Conservation (phyloP, 768 basidiomycete species). For the Calvatia gigantea region DNA sequence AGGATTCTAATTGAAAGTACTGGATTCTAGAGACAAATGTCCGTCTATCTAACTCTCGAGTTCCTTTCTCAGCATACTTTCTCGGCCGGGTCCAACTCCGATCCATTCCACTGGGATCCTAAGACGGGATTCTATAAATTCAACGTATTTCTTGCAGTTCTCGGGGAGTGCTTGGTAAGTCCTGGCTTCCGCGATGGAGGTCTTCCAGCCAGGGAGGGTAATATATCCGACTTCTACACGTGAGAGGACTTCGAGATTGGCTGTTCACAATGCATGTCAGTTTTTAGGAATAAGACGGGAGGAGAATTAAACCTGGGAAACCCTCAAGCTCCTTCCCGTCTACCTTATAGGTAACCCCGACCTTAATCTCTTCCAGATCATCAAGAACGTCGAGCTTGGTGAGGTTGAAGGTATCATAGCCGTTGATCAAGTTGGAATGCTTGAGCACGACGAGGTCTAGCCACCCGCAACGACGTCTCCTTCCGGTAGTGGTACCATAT, state of each 20-base stretch:
- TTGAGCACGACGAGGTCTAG: slow-evolving; percentile 94
- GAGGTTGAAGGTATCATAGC: slow-evolving; percentile 89
- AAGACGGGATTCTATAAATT: slow-evolving; percentile 78
- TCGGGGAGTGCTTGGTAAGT: slow-evolving; percentile 76
- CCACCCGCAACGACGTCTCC: slow-evolving; percentile 94
- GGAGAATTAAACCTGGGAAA: slow-evolving; percentile 71
- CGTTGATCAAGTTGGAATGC: slow-evolving; percentile 92
- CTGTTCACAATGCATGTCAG: slow-evolving; percentile 36
- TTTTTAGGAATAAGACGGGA: neutral
- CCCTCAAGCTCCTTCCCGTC: slow-evolving; percentile 76
- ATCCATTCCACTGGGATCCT: slow-evolving; percentile 85
- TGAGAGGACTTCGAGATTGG: slow-evolving; percentile 80
- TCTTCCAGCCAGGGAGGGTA: slow-evolving; percentile 90
- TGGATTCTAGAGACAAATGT: no score
- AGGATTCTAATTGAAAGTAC: no score
- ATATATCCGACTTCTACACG: slow-evolving; percentile 83
- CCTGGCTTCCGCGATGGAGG: slow-evolving; percentile 60
- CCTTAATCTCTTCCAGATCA: slow-evolving; percentile 78
- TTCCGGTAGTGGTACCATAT: slow-evolving; percentile 90
- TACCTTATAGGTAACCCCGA: slow-evolving; percentile 76
- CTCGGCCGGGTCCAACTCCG: slow-evolving; percentile 85
- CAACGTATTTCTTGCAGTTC: slow-evolving; percentile 82
- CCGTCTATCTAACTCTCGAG: slow-evolving; percentile 1
- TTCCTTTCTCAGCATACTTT: slow-evolving; percentile 57
- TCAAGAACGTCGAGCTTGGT: slow-evolving; percentile 97